These are phyloP conservation scores for Halenospora varia DNA, from an alignment of 495 filamentous ascomycete species.

Conservation along the genomic window DNA sequence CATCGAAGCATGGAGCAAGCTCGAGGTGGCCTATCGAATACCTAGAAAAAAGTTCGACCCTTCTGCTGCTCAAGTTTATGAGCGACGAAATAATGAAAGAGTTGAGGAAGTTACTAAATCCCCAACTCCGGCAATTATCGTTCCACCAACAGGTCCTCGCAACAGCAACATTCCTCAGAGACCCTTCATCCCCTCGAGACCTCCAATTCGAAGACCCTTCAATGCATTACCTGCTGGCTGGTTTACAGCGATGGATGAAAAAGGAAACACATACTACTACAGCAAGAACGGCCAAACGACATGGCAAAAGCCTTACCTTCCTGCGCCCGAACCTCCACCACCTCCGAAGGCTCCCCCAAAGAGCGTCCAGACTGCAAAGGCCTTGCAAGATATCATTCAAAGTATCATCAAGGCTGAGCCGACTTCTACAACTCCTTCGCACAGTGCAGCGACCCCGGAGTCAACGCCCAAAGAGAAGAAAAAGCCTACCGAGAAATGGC, in stretches of 20 bases:
- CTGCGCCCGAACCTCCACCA: constrained; percentile 57
- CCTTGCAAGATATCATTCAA: constrained; percentile 80
- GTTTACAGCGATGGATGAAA: constrained; percentile 63
- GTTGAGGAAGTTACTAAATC: constrained; percentile 46
- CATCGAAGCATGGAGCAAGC: constrained; percentile 79
- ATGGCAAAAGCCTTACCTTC: constrained; percentile 69
- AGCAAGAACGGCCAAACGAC: constrained; percentile 67
- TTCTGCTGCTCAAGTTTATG: constrained; percentile 40
- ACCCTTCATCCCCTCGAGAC: constrained; percentile 55
- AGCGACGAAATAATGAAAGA: constrained; percentile 63
- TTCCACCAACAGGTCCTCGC: constrained; percentile 63
- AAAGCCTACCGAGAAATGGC: constrained; percentile 72
- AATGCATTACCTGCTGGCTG: constrained; percentile 72
- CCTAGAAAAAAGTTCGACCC: constrained; percentile 64
- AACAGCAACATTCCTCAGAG: constrained; percentile 61
- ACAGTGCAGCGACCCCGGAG: constrained; percentile 23
- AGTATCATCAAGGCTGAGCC: constrained; percentile 66
- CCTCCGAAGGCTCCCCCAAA: constrained; percentile 62
- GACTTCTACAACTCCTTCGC: constrained; percentile 34
- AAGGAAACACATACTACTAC: constrained; percentile 78
- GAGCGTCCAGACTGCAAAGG: constrained; percentile 48
- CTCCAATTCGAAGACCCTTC: constrained; percentile 49
- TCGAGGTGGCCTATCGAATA: constrained; percentile 93
- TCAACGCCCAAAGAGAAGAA: constrained; percentile 63
- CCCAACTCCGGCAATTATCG: constrained; percentile 34